Evolutionary conservation across 441 rosid genomes (phyloP).

Genomic region (Euphorbia celastroides): DNA sequence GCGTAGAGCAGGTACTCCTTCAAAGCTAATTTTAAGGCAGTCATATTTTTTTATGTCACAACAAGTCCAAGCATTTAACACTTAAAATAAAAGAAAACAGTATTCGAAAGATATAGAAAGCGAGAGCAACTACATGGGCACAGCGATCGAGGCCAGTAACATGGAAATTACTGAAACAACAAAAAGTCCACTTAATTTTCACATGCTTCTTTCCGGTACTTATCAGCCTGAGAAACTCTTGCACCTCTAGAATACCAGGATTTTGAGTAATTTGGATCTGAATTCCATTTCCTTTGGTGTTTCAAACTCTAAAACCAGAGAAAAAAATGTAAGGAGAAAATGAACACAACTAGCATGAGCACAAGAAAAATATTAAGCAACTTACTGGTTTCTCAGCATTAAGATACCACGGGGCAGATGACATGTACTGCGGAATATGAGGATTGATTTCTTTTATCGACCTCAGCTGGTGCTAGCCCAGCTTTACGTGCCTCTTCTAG

Average conservation of each 20-base stretch:
- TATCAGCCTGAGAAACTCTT: slow-evolving; percentile 68
- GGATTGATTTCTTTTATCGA: slow-evolving; percentile 88
- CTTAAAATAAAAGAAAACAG: not conserved
- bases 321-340: not conserved
- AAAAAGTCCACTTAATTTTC: slow-evolving; percentile 43
- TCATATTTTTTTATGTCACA: too few species aligned
- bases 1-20: too few species aligned
- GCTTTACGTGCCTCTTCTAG: slow-evolving; percentile 90
- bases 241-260: slow-evolving; percentile 92
- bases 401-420: slow-evolving; percentile 94
- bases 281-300: slow-evolving; percentile 96
- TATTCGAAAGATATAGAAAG: not conserved
- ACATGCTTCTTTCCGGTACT: slow-evolving; percentile 80
- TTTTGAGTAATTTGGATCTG: slow-evolving; percentile 80
- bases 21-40: too few species aligned
- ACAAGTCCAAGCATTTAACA: too few species aligned
- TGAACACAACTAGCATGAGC: not conserved
- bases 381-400: slow-evolving; percentile 58
- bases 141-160: not conserved
- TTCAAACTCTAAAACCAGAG: slow-evolving; percentile 40
- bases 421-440: slow-evolving; percentile 94
- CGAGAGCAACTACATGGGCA: not conserved
- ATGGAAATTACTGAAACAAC: too few species aligned
- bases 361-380: not conserved
- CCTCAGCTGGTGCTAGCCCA: slow-evolving; percentile 90